Conservation (phyloP, 495 filamentous ascomycete genomes). For the Astrothelium macrocarpum region DNA sequence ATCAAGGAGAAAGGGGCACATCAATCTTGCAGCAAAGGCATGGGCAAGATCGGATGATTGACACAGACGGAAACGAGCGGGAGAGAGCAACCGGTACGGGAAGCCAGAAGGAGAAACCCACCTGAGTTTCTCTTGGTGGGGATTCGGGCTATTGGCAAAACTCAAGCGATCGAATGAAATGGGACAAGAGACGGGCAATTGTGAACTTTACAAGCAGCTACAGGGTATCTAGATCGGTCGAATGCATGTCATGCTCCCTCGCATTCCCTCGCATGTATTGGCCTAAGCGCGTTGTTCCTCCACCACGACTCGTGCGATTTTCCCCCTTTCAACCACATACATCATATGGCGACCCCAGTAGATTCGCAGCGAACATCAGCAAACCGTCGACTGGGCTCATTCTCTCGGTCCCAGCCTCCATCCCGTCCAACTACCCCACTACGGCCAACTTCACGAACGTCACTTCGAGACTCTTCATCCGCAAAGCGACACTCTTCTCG, state of each 20-base stretch:
- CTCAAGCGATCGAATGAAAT: too few relatives aligned
- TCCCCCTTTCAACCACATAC: neutral
- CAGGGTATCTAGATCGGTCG: neutral
- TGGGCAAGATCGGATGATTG: neutral
- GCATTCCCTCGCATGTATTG: too few relatives aligned
- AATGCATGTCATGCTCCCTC: neutral
- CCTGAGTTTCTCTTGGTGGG: neutral
- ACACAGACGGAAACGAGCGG: neutral
- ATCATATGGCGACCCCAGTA: neutral
- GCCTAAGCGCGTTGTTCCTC: neutral
- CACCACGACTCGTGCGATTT: neutral
- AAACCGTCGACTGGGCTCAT: constrained; percentile 16
- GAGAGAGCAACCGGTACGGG: neutral
- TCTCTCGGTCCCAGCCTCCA: constrained; percentile 40
- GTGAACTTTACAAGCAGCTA: too few relatives aligned
- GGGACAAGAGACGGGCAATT: too few relatives aligned
- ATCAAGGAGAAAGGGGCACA: neutral
- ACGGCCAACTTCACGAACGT: constrained; percentile 81
- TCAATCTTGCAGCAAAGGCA: neutral
- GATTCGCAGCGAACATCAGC: constrained; percentile 15
- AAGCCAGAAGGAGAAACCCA: neutral
- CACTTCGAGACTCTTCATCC: constrained; percentile 56
- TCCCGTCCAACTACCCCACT: constrained; percentile 90
- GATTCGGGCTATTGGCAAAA: too few relatives aligned
- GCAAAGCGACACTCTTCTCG: neutral